These are phyloP conservation scores for Trichocomaceae sp. DNA, from an alignment of 2,329 filamentous ascomycete species.

Conservation along the genomic window DNA sequence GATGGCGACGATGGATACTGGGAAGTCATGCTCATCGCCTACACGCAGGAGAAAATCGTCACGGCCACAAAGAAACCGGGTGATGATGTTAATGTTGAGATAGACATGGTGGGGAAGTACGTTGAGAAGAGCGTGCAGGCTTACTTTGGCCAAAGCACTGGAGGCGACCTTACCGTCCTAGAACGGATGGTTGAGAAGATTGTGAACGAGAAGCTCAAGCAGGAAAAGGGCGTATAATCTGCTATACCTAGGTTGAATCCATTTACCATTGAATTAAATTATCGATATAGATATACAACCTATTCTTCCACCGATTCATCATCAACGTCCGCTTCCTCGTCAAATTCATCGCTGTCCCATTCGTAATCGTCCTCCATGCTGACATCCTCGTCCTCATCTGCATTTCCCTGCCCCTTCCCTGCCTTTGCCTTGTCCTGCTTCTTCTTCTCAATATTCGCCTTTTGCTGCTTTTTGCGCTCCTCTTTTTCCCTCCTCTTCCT, in stretches of 20 bases:
- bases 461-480: conserved; percentile 71
- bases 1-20: conserved; percentile 74
- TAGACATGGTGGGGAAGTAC: conserved; percentile 69
- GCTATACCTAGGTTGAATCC: background rate
- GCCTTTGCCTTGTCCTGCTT: conserved; percentile 55
- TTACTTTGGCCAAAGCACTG: conserved; percentile 53
- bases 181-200: conserved; percentile 69
- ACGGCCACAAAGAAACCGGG: conserved; percentile 70
- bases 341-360: conserved; percentile 48
- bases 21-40: conserved; percentile 96
- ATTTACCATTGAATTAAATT: too few relatives aligned
- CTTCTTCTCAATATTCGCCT: conserved; percentile 85
- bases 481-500: conserved; percentile 73
- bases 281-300: conserved; percentile 2
- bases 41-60: conserved; percentile 89
- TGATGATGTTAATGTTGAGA: conserved; percentile 84
- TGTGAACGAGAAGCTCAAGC: conserved; percentile 62
- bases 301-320: conserved; percentile 40
- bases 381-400: conserved; percentile 40
- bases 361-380: conserved; percentile 45
- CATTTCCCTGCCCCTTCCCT: conserved; percentile 37
- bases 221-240: conserved; percentile 13
- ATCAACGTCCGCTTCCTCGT: conserved; percentile 43
- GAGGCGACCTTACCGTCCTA: conserved; percentile 47
- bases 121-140: conserved; percentile 73